These are phyloP conservation scores for Ajuga chamaepitys DNA, from an alignment of 257 asterid genomes.

Conservation along the genomic window DNA sequence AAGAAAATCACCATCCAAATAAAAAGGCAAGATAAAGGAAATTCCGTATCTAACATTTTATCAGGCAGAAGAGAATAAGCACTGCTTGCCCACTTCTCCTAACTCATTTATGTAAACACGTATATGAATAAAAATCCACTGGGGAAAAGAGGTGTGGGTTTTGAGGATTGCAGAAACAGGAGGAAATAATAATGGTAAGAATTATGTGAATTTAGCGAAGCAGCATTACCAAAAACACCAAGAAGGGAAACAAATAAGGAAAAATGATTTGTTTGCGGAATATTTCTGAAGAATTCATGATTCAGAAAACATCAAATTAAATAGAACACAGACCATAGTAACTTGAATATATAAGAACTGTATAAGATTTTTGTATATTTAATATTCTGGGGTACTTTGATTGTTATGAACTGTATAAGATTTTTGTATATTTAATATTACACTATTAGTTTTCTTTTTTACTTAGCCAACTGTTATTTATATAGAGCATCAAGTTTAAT, in stretches of 20 bases:
- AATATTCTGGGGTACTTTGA: too few relatives aligned
- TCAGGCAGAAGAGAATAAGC: background rate
- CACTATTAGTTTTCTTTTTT: background rate
- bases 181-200: background rate
- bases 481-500: too few relatives aligned
- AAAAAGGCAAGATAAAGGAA: too few relatives aligned
- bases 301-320: background rate
- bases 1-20: too few relatives aligned
- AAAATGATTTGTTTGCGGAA: background rate
- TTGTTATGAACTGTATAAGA: background rate
- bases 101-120: background rate
- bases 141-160: background rate
- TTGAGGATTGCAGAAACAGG: background rate
- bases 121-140: background rate
- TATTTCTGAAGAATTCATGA: background rate
- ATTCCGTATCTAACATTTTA: background rate
- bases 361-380: background rate
- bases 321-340: background rate
- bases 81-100: background rate
- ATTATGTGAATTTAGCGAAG: background rate
- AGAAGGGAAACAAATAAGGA: background rate
- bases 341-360: background rate
- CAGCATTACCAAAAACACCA: background rate
- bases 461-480: background rate
- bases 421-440: background rate